Conservation (phyloP, 192 early-diverging fungal species). For the Backusella macrospora region DNA sequence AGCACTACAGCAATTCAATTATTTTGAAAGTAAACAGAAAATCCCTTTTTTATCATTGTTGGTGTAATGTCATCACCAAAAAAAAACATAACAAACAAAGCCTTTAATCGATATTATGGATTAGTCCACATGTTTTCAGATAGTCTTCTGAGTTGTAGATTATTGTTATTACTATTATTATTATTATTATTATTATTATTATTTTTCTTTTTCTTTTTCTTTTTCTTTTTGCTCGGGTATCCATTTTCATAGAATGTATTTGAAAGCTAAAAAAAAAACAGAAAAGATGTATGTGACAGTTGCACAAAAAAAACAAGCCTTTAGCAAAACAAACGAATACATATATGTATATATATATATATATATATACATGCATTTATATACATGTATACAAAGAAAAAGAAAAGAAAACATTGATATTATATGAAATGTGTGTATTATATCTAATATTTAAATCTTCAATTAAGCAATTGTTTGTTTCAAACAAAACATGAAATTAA, state of each 20-base stretch:
- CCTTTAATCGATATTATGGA: too few relatives aligned
- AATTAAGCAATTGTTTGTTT: too few relatives aligned
- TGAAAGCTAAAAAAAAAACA: background rate
- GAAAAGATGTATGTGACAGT: background rate
- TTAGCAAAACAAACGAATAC: background rate
- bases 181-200: too few relatives aligned
- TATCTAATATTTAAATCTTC: background rate
- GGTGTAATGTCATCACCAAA: too few relatives aligned
- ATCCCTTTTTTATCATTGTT: background rate
- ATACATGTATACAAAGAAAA: background rate
- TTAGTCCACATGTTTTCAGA: too few relatives aligned
- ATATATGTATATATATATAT: background rate
- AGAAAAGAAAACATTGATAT: background rate
- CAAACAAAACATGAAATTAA: too few relatives aligned
- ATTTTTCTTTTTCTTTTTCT: too few relatives aligned
- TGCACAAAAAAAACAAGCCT: conserved; percentile 11
- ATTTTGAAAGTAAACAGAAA: background rate
- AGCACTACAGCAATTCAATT: background rate
- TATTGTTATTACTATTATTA: too few relatives aligned
- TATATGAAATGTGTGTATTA: background rate
- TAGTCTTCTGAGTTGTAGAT: too few relatives aligned
- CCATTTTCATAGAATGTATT: background rate
- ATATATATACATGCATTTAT: too few relatives aligned
- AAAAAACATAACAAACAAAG: background rate
- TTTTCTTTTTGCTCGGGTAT: background rate